Evolutionary conservation across 169 alveolate species (phyloP), one percentile per base, ranked within the genome.

Genomic region (Plasmodium gonderi): DNA sequence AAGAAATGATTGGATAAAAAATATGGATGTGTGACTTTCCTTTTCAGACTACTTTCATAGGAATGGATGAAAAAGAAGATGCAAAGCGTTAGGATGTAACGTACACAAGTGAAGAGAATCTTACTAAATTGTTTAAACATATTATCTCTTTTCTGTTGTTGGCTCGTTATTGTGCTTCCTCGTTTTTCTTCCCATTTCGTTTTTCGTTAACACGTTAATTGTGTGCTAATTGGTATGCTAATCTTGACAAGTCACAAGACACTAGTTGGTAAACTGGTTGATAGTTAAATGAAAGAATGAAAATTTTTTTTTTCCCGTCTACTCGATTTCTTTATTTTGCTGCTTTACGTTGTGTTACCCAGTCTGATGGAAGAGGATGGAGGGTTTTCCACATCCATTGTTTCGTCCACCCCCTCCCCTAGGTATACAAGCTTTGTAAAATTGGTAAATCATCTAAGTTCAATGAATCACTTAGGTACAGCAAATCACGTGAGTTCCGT

Each of bases 71-170:
- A 72, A 40, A n/a, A 5, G 26, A 60, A 40, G 11, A 3, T 85
- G 44, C 67, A 85, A 51, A 72, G 65, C 45, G 49, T 40, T 67
- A 85, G 67, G 51, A 77, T 42, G 65, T 67, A 78, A 90, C 36
- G 74, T 60, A 90, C 54, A 90, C 44, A 65, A 20, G 82, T 68
- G 38, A 90, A 20, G 64, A 60, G 33, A 36, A 38, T 38, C 23
- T 64, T 79, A 38, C 76, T 76, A 68, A 31, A n/a, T 12, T 54
- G 78, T 77, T 67, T 60, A 69, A 78, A 90, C 94, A 90, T 90
- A 90, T 90, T 90, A 90, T 47, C 75, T 47, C 47, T 47, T 12
- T n/a, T 26, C 51, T 40, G 51, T 5, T 29, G 17, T n/a, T 17
- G 29, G 47, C 64, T 75, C 38, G 33, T 40, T 31, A 47, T 26